A percentile compares a stretch with the other conserved stretches of the same genome.
Conservation (phyloP, 1,139 yeast genomes). For the Debaryomyces fabryi region DNA sequence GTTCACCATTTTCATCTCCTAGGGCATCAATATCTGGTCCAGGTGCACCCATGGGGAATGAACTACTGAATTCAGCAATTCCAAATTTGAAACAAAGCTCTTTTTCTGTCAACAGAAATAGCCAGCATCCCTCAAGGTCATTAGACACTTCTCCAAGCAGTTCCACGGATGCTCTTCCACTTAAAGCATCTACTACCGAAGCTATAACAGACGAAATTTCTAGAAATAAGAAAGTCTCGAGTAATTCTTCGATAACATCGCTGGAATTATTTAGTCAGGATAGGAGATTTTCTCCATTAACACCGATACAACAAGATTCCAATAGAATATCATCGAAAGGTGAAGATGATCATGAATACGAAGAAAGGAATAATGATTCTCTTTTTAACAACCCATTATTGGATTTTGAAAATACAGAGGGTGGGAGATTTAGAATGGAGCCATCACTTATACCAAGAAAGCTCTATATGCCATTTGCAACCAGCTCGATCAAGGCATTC, state of each 20-base stretch:
- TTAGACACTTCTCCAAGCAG: constrained; percentile 11
- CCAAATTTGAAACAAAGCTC: constrained; percentile 23
- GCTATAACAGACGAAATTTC: not conserved
- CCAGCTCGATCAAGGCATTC: constrained; percentile 62
- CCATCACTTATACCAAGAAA: constrained; percentile 68
- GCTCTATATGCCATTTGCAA: constrained; percentile 66
- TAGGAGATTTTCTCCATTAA: constrained; percentile 16
- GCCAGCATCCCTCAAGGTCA: constrained; percentile 1
- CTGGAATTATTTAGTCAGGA: constrained; percentile 13
- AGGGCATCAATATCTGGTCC: constrained; percentile 46
- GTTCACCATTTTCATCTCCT: constrained; percentile 52
- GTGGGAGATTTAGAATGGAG: constrained; percentile 46
- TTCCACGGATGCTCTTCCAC: constrained; percentile 10
- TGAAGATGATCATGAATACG: not conserved
- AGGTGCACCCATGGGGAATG: constrained; percentile 17
- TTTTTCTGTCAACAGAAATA: not conserved
- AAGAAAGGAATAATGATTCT: constrained; percentile 2
- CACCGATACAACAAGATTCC: constrained; percentile 18
- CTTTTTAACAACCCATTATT: constrained; percentile 33
- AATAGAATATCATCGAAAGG: not conserved
- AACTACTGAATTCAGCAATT: constrained; percentile 22
- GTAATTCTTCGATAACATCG: constrained; percentile 12
- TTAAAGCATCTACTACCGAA: constrained; percentile 3
- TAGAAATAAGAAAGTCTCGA: constrained; percentile 10
- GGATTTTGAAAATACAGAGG: constrained; percentile 40